Base-by-base conservation (phyloP, 2,329 filamentous ascomycete species). In the Cladosporium phlei region DNA sequence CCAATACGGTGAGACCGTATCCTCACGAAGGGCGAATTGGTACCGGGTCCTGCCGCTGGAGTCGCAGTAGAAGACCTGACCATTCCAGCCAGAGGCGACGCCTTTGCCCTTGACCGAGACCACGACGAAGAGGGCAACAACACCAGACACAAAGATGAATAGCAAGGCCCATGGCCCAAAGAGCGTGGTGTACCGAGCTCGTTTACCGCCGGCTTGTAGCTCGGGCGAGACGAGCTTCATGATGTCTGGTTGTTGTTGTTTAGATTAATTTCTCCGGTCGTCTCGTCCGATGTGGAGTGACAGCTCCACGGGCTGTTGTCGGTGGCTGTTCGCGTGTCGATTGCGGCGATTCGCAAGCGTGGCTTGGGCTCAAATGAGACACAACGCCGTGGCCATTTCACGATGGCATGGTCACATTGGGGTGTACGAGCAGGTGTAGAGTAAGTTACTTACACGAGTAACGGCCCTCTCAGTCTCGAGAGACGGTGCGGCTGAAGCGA, bases 1-100 rank as follows among this genome's bases (percentile, higher is more conserved):
- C 50, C 50, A 52, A 25, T 38, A 44, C 14, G 37, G 37, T 17
- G 37, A 39, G n/a, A n/a, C n/a, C n/a, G n/a, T n/a, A n/a, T n/a
- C n/a, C n/a, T n/a, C n/a, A 20, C 12, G 16, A 5, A 8, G 16
- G 5, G n/a, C 17, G 16, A 28, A 39, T 8, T 27, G 6, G 25
- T 39, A 39, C 7, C 37, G 17, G 10, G 29, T 39, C 5, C 21
- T 39, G 6, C 17, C 24, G 2, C n/a, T 39, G 10, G 14, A 25
- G 16, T 39, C 37, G 37, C 37, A 39, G 29, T 39, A 39, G 24
- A 39, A 39, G 9, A 39, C 3, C 5, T 14, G 10, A 5, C 21
- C 10, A 3, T 22, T 39, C 24, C n/a, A 39, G 3, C 37, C 37
- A 7, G 37, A 28, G 3, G 37, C 27, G 5, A 39, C 24, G 10